Base-by-base conservation (phyloP, 352 stramenopile genomes). In the Phytophthora boehmeriae region DNA sequence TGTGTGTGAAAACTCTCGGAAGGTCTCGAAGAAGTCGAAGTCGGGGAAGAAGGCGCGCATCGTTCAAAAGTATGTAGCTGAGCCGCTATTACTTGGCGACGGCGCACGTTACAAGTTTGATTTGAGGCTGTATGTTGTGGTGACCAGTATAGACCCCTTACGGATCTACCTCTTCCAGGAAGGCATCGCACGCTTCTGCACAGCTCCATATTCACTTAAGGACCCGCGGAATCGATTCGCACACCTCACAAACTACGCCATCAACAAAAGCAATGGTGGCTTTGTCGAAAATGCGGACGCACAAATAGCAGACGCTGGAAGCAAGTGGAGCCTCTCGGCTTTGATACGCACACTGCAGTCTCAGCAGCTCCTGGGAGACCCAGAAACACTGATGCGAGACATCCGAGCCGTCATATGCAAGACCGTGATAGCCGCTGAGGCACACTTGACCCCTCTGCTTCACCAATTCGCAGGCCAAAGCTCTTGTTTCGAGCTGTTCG, bases 91-190 rank as follows among this genome's bases (percentile, higher is more conserved):
- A 2, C 74, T 97, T 25, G 81, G 89, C 27, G 79, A 86, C n/a
- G 63, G 50, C 0, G 50, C 50, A 4, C 49, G 56, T 11, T 89
- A 82, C 71, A 97, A 97, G 63, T 97, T 97, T 49, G 91, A 97
- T 54, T 63, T 97, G 20, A 76, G 91, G 9, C 54, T 97, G 42
- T 97, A 97, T 64, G 87, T 97, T 2, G 45, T 97, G 5, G 86
- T 96, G 28, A 96, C 89, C n/a, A 90, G 76, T 42, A 64, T 96
- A 32, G 86, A 96, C 47, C 90, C 90, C 14, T 61, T 97, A 42
- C 76, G 88, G 22, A 83, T 93, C 43, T 97, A 97, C 50, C 50
- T 95, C 10, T 97, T 94, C 56, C 49, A 92, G 17, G 88, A 97
- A 58, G 90, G 90, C 1, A 80, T 97, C 25, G 79, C 80, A 11